Percentiles rank a stretch among this genome's conserved stretches.
These are phyloP conservation scores for Hawksworthiomyces lignivorus DNA, from an alignment of 2,329 filamentous ascomycete genomes.

Conservation along the genomic window DNA sequence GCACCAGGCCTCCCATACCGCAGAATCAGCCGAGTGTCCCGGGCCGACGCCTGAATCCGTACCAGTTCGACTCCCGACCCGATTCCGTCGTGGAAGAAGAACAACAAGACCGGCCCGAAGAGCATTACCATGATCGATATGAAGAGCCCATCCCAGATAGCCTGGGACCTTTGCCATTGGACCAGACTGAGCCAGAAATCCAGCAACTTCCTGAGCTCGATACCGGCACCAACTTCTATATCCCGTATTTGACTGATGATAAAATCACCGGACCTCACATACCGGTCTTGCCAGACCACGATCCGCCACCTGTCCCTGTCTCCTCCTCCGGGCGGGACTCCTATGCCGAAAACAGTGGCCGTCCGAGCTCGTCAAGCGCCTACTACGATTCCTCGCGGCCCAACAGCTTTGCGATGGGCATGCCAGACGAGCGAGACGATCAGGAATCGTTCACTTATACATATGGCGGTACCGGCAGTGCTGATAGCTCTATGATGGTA, in stretches of 20 bases:
- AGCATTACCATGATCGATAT: not conserved
- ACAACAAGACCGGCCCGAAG: not conserved
- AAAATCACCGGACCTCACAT: conserved; percentile 8
- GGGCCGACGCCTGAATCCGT: conserved; percentile 5
- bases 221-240: conserved; percentile 40
- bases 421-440: conserved; percentile 29
- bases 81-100: conserved; percentile 20
- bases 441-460: conserved; percentile 29
- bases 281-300: conserved; percentile 37
- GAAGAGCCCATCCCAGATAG: conserved; percentile 16
- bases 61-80: conserved; percentile 19
- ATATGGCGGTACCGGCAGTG: conserved; percentile 25
- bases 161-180: no score
- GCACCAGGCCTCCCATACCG: not conserved
- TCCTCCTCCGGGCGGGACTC: conserved; percentile 13
- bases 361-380: conserved; percentile 28
- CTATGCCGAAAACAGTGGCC: conserved; percentile 23
- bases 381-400: conserved; percentile 36
- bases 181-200: no score
- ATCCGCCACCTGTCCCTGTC: conserved; percentile 41
- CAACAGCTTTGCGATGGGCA: conserved; percentile 31
- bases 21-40: not conserved
- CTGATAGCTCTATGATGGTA: conserved; percentile 8
- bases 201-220: conserved; percentile 44
- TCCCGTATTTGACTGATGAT: conserved; percentile 36